A percentile compares a stretch with the other conserved stretches of the same genome.
These are phyloP conservation scores for Suillus hirtellus DNA, from an alignment of 768 basidiomycete species.

Conservation along the genomic window DNA sequence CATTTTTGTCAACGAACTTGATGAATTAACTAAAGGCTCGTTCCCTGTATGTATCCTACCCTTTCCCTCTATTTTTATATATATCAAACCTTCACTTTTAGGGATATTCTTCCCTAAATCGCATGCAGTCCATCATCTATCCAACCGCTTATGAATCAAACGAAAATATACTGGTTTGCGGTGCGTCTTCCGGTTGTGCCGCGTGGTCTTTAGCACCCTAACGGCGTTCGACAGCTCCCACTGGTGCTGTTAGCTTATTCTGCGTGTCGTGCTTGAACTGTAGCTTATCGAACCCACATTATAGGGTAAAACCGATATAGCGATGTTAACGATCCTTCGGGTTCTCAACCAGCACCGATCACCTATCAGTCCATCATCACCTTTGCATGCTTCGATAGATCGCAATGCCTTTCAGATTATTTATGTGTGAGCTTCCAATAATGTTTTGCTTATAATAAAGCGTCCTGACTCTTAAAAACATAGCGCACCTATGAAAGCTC, in stretches of 20 bases:
- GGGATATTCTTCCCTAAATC: slow-evolving; percentile 87
- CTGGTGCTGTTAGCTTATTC: slow-evolving; percentile 78
- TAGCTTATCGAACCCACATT: slow-evolving; percentile 12
- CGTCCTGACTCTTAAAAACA: not conserved
- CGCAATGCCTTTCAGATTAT: slow-evolving; percentile 90
- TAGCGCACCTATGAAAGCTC: slow-evolving; percentile 97
- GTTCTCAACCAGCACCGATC: slow-evolving; percentile 73
- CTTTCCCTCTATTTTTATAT: not conserved
- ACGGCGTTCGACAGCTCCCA: slow-evolving; percentile 66
- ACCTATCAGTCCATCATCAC: slow-evolving; percentile 28
- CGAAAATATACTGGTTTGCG: slow-evolving; percentile 85
- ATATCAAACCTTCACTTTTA: slow-evolving; percentile 28
- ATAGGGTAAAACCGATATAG: slow-evolving; percentile 99
- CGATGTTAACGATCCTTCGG: slow-evolving; percentile 90
- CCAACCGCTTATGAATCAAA: slow-evolving; percentile 92
- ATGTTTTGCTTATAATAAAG: not conserved
- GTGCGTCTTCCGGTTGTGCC: slow-evolving; percentile 18
- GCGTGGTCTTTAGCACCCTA: not conserved
- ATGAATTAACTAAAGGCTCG: slow-evolving; percentile 73
- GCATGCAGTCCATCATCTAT: slow-evolving; percentile 95
- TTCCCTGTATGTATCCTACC: slow-evolving; percentile 64
- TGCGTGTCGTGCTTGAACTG: not conserved
- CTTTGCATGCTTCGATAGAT: slow-evolving; percentile 53
- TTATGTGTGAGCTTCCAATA: slow-evolving; percentile 68
- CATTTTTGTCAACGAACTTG: slow-evolving; percentile 70